Conservation (phyloP, 2,329 filamentous ascomycete genomes). For the Colletotrichum tamarilloi region DNA sequence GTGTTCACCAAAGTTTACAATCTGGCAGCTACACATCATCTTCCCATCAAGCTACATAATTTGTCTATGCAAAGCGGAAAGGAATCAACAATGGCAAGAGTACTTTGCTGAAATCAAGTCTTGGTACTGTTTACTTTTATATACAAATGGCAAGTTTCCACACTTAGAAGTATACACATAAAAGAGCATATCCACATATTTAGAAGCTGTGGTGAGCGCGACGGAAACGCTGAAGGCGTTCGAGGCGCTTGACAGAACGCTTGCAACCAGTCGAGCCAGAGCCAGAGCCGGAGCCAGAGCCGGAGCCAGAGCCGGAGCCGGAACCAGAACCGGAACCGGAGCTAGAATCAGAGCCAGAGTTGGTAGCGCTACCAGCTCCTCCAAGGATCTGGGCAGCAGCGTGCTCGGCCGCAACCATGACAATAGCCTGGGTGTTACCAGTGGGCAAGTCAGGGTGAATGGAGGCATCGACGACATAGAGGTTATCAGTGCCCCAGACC, state of each 20-base stretch:
- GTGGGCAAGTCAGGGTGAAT: conserved; percentile 64
- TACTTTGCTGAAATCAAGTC: neutral
- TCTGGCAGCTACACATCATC: too few relatives aligned
- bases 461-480: conserved; percentile 70
- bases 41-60: too few relatives aligned
- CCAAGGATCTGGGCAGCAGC: conserved; percentile 33
- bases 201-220: conserved; percentile 8
- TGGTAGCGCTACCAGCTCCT: conserved; percentile 11
- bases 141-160: neutral
- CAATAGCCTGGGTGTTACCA: conserved; percentile 37
- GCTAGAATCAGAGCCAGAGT: conserved; percentile 42
- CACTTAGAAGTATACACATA: neutral
- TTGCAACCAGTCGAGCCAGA: conserved; percentile 12
- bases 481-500: conserved; percentile 70
- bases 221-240: conserved; percentile 47
- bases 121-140: neutral
- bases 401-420: conserved; percentile 37
- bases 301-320: conserved; percentile 40
- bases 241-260: conserved; percentile 54
- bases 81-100: neutral
- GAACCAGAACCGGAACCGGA: conserved; percentile 26
- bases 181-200: neutral
- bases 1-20: too few relatives aligned
- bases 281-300: conserved; percentile 40
- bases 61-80: too few relatives aligned